These are phyloP conservation scores for Moesziomyces sp. DNA, from an alignment of 1,284 basidiomycete genomes.

Conservation along the genomic window DNA sequence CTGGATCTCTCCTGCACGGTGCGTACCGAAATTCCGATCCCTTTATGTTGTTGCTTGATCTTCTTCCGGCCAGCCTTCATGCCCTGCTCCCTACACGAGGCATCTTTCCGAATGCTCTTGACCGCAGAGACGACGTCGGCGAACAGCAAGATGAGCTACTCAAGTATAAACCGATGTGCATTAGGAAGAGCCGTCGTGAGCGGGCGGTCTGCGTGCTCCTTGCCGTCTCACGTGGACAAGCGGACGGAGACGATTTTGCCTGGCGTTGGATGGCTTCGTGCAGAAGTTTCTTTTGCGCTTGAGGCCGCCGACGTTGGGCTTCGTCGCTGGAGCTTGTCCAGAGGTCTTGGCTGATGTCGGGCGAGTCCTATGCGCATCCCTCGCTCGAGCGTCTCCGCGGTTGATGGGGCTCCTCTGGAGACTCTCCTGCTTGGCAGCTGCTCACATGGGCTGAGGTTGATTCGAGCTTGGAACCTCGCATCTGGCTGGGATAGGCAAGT, in stretches of 20 bases:
- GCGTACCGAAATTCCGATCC: constrained; percentile 42
- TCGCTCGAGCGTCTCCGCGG: constrained; percentile 43
- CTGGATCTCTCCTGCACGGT: constrained; percentile 51
- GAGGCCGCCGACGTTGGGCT: constrained; percentile 19
- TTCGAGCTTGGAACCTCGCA: constrained; percentile 50
- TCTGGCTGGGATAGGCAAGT: constrained; percentile 45
- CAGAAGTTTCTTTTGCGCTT: constrained; percentile 20
- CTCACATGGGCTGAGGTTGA: constrained; percentile 31
- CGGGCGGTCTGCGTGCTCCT: constrained; percentile 58
- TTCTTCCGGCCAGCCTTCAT: constrained; percentile 20
- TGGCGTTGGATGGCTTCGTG: constrained; percentile 19
- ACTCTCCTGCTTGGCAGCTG: constrained; percentile 49
- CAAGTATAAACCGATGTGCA: constrained; percentile 61
- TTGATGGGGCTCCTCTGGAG: constrained; percentile 27
- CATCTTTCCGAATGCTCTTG: background rate
- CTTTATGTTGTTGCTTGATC: constrained; percentile 20
- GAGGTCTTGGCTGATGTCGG: constrained; percentile 39
- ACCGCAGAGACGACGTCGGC: constrained; percentile 19
- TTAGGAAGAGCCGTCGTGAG: constrained; percentile 69
- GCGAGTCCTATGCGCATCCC: constrained; percentile 55
- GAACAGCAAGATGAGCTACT: constrained; percentile 61
- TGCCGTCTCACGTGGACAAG: constrained; percentile 40
- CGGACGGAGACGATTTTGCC: constrained; percentile 30
- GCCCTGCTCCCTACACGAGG: background rate
- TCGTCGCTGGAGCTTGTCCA: constrained; percentile 33